Conservation (phyloP, 768 basidiomycete genomes). For the Cystobasidium tubakii region DNA sequence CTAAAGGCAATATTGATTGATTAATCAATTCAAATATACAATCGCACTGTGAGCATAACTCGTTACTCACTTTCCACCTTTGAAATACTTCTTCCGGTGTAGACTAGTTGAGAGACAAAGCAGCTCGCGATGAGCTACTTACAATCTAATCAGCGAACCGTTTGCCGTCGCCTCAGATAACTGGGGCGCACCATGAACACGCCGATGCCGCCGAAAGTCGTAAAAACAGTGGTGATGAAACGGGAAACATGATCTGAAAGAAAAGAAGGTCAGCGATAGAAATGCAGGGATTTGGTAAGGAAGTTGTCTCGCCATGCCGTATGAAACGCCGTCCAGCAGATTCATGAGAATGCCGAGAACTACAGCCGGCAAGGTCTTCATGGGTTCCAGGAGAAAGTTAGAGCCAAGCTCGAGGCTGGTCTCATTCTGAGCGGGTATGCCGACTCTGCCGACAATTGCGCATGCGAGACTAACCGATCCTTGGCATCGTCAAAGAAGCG, state of each 20-base stretch:
- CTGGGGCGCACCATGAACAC: conserved; percentile 79
- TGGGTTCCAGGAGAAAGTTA: conserved; percentile 41
- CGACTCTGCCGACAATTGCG: neutral
- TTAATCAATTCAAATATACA: neutral
- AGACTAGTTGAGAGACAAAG: conserved; percentile 73
- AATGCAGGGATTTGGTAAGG: too few relatives aligned
- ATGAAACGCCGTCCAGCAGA: conserved; percentile 87
- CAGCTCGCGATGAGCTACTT: conserved; percentile 48
- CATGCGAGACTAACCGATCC: neutral
- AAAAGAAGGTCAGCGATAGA: neutral
- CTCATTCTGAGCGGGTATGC: neutral
- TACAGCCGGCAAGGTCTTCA: conserved; percentile 64
- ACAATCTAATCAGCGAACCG: neutral
- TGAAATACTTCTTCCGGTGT: conserved; percentile 79
- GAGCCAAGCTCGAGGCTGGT: neutral
- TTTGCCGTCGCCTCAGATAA: too few relatives aligned
- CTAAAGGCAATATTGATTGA: conserved; percentile 41
- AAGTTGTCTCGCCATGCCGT: conserved; percentile 70
- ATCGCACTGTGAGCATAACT: neutral
- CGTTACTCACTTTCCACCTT: conserved; percentile 65
- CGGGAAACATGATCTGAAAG: conserved; percentile 71
- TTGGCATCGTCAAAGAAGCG: neutral
- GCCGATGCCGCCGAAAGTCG: conserved; percentile 73
- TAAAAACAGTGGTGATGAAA: conserved; percentile 65
- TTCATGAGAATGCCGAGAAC: conserved; percentile 78